Base-by-base conservation (phyloP, 192 early-diverging fungal species). In the Geranomyces michiganensis region DNA sequence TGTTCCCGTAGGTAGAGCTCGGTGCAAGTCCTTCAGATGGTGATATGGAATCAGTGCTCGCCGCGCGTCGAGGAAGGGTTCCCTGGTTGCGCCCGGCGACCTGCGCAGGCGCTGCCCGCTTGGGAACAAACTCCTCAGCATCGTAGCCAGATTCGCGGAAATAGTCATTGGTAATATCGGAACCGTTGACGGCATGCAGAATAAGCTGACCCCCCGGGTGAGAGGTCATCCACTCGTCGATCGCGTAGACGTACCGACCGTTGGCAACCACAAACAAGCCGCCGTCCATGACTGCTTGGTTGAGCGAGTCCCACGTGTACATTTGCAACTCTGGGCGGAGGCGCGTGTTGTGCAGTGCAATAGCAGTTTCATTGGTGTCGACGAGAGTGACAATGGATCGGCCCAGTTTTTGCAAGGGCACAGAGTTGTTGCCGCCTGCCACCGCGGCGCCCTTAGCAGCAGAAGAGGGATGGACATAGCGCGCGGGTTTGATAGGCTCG, bases 131-230 rank as follows among this genome's bases (percentile, higher is more conserved):
- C 27, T 77, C 76, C 41, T 75, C 70, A 24, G 73, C 80, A 48
- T 81, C 80, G 61, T 71, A 81, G 5, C 80, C 80, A 33, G 80
- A 76, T 62, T 78, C 76, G 51, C 53, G 66, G 59, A 74, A 79
- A 67, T 80, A 82, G 41, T 81, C 79, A 46, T 81, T 81, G 17
- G 76, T 79, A 47, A 83, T 83, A 67, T 83, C 82, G 1, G 82
- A 82, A 1, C 82, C 82, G 56, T 62, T 66, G 17, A 82, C 80
- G 13, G 71, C 41, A 44, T 81, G 69, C 7, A 83, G 70, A 49
- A 83, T 79, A 41, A 82, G 67, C 41, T 79, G 78, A 21, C 81
- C 81, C 22, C 81, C 81, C 29, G 82, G 82, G 63, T 83, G 82
- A 1, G 72, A 65, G 3, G 29, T 67, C 33, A 76, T 51, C 80